Conservation (phyloP, 108 stramenopile genomes). For the Conticribra guillardii region DNA sequence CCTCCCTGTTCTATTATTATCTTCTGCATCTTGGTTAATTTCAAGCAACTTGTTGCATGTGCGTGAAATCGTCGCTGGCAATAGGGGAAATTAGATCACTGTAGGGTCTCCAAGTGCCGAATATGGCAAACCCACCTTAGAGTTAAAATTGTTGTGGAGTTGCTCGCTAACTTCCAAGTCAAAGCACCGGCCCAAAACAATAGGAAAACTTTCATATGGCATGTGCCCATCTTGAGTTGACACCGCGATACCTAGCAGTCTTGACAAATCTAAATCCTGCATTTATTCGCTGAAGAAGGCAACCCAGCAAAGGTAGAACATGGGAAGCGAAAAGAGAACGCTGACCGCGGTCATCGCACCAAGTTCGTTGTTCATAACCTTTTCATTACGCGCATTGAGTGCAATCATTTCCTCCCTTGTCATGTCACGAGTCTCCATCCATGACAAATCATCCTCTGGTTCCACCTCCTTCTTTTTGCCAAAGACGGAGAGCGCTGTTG, state of each 20-base stretch:
- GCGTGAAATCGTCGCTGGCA: too few species aligned
- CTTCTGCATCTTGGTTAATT: too few species aligned
- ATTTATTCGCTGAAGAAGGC: constrained; percentile 80
- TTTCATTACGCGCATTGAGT: constrained; percentile 67
- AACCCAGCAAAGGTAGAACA: constrained; percentile 89
- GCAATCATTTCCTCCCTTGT: constrained; percentile 85
- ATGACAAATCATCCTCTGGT: constrained; percentile 65
- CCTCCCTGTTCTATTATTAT: too few species aligned
- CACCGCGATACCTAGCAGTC: background rate
- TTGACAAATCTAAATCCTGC: background rate
- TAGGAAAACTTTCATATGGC: background rate
- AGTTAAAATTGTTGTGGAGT: too few species aligned
- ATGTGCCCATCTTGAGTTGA: background rate
- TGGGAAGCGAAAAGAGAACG: constrained; percentile 75
- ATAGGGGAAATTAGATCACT: too few species aligned
- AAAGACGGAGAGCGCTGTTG: constrained; percentile 40
- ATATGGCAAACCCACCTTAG: too few species aligned
- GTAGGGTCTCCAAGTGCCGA: too few species aligned
- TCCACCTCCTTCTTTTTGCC: constrained; percentile 65
- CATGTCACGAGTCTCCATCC: constrained; percentile 79
- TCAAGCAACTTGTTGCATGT: too few species aligned
- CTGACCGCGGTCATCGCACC: constrained; percentile 76
- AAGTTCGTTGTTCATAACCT: constrained; percentile 88
- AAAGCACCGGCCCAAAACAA: too few species aligned
- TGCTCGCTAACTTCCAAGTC: too few species aligned